Evolutionary conservation across 345 rosid species (phyloP).

Genomic region (Boechera divaricarpa): DNA sequence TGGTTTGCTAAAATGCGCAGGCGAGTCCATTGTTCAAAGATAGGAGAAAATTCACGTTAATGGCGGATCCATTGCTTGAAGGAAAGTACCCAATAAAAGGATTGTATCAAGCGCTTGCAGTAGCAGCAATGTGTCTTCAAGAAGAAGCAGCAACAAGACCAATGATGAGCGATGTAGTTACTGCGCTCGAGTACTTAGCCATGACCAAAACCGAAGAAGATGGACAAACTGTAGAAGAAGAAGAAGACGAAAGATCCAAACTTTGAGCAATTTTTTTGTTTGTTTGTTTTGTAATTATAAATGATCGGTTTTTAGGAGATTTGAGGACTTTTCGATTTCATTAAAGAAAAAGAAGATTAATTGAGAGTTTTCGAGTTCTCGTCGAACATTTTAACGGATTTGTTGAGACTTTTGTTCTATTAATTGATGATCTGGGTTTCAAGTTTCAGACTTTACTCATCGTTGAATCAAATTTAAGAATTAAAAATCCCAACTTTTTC

Average conservation of each 20-base stretch:
- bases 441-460: background rate
- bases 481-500: constrained; percentile 28
- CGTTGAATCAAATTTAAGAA: background rate
- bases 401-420: constrained; percentile 15
- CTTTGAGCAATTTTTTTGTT: constrained; percentile 11
- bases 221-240: constrained; percentile 32
- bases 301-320: constrained; percentile 28
- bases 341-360: background rate
- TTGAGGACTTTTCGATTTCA: constrained; percentile 19
- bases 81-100: constrained; percentile 63
- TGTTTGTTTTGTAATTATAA: constrained; percentile 18
- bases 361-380: background rate
- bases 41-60: constrained; percentile 60
- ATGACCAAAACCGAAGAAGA: constrained; percentile 35
- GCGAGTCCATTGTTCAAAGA: constrained; percentile 76
- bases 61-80: constrained; percentile 77
- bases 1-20: constrained; percentile 46
- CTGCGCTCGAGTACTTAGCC: constrained; percentile 71
- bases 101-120: constrained; percentile 78
- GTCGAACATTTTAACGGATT: constrained; percentile 8
- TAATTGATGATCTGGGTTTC: background rate
- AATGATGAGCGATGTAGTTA: constrained; percentile 77
- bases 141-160: constrained; percentile 73
- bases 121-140: constrained; percentile 88
- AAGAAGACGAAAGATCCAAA: constrained; percentile 29